These are phyloP conservation scores for Zoysia matrella DNA, from an alignment of 202 grass and related monocot species.

Conservation along the genomic window DNA sequence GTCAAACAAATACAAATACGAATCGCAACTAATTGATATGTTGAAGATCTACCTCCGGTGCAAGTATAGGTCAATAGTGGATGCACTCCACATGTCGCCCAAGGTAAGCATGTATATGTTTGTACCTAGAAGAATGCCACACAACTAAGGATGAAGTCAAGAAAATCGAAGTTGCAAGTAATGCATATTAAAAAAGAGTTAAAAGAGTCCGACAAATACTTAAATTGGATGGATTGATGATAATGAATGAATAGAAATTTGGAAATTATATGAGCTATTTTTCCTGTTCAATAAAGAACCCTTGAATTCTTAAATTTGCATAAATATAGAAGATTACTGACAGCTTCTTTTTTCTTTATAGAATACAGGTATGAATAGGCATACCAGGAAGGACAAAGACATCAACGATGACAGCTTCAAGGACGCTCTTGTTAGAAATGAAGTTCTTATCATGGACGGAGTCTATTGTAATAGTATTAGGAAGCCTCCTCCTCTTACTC, in stretches of 20 bases:
- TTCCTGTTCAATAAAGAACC: slow-evolving; percentile 12
- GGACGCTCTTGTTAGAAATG: slow-evolving; percentile 70
- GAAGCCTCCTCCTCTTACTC: slow-evolving; percentile 65
- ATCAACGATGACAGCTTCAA: slow-evolving; percentile 75
- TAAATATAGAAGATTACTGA: slow-evolving; percentile 1
- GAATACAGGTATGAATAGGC: slow-evolving; percentile 7
- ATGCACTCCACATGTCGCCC: slow-evolving; percentile 90
- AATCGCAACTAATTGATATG: slow-evolving; percentile 35
- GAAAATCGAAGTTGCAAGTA: slow-evolving; percentile 30
- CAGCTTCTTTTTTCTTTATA: slow-evolving; percentile 2
- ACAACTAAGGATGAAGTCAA: background rate
- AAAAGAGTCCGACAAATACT: slow-evolving; percentile 14
- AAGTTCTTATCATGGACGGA: slow-evolving; percentile 93
- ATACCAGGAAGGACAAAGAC: slow-evolving; percentile 85
- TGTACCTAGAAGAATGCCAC: slow-evolving; percentile 70
- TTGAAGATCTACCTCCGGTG: slow-evolving; percentile 72
- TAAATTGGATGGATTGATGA: background rate
- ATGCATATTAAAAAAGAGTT: background rate
- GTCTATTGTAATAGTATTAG: slow-evolving; percentile 71
- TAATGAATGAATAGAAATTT: background rate
- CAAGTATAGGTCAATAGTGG: slow-evolving; percentile 88
- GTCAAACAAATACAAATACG: slow-evolving; percentile 37
- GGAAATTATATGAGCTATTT: background rate
- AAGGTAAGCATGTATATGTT: slow-evolving; percentile 94
- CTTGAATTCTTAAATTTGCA: background rate